Conservation (phyloP, 192 early-diverging fungal species). For the Coemansia sp. region DNA sequence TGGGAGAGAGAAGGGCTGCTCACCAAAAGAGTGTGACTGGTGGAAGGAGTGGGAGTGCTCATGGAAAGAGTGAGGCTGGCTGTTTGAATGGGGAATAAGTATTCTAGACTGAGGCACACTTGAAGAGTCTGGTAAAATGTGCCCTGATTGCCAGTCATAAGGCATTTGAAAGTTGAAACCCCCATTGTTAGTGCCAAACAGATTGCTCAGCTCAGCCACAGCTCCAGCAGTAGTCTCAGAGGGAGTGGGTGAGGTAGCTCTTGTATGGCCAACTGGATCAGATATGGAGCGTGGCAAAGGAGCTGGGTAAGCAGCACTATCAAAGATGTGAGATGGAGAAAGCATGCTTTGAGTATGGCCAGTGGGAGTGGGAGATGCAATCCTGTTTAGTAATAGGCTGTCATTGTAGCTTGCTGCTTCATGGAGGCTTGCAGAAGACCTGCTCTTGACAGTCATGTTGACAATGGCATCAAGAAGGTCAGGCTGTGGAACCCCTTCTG, state of each 20-base stretch:
- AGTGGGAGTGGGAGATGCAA: background rate
- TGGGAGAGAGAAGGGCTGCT: conserved; percentile 6
- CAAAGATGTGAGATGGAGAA: background rate
- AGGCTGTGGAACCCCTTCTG: conserved; percentile 14
- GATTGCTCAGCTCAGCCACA: background rate
- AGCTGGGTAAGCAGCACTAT: background rate
- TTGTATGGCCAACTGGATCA: background rate
- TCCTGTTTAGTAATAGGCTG: background rate
- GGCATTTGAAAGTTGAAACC: conserved; percentile 34
- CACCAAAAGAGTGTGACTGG: background rate
- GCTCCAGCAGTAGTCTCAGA: background rate
- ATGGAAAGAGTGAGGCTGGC: conserved; percentile 3
- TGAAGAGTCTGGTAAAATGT: background rate
- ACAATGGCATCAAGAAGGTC: conserved; percentile 44
- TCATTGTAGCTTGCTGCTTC: background rate
- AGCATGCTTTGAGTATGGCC: background rate
- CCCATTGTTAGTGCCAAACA: conserved; percentile 10
- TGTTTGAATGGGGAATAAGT: background rate
- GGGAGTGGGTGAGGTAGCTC: background rate
- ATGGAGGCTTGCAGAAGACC: background rate
- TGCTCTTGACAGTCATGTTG: conserved; percentile 37
- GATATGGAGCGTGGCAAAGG: conserved; percentile 3
- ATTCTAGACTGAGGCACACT: background rate
- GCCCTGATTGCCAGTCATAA: background rate
- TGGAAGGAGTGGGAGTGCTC: background rate